Evolutionary conservation across 2,329 filamentous ascomycete species (phyloP).

Genomic region (Fusarium oligoseptatum): DNA sequence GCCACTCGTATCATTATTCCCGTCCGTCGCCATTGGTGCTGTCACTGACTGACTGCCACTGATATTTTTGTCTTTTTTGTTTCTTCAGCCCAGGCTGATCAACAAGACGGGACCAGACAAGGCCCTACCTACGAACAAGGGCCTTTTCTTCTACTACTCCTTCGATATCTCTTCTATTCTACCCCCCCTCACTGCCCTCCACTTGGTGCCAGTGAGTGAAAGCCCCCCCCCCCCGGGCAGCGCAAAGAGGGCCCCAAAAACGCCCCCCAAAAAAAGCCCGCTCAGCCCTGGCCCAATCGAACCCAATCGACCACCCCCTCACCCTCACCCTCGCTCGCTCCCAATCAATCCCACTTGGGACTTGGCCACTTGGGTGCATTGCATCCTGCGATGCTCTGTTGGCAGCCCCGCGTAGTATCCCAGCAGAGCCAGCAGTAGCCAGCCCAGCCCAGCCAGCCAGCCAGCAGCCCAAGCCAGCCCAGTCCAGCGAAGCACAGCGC

Average conservation of each 20-base stretch:
- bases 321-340: slow-evolving; percentile 9
- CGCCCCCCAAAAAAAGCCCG: slow-evolving; percentile 32
- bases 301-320: slow-evolving; percentile 35
- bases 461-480: background rate
- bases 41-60: slow-evolving; percentile 2
- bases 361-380: slow-evolving; percentile 48
- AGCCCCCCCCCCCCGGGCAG: background rate
- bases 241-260: slow-evolving; percentile 9
- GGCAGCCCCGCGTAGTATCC: slow-evolving; percentile 50
- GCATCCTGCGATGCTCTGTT: slow-evolving; percentile 51
- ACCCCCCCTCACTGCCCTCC: slow-evolving; percentile 20
- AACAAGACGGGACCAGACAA: slow-evolving; percentile 24
- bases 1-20: slow-evolving; percentile 2
- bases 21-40: slow-evolving; percentile 12
- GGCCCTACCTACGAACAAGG: slow-evolving; percentile 15
- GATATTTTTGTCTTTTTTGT: slow-evolving; percentile 6
- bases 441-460: background rate
- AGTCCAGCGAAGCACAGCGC: slow-evolving; percentile 10
- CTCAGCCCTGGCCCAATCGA: slow-evolving; percentile 32
- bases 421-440: slow-evolving; percentile 43
- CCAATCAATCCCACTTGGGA: slow-evolving; percentile 36
- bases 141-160: slow-evolving; percentile 13
- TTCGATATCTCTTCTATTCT: slow-evolving; percentile 31
- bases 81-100: slow-evolving; percentile 22
- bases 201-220: background rate